A percentile compares a stretch with the other conserved stretches of the same genome.
phyloP scores from a whole-genome alignment of 306 rosid species.

The Citrullus amarus region DNA sequence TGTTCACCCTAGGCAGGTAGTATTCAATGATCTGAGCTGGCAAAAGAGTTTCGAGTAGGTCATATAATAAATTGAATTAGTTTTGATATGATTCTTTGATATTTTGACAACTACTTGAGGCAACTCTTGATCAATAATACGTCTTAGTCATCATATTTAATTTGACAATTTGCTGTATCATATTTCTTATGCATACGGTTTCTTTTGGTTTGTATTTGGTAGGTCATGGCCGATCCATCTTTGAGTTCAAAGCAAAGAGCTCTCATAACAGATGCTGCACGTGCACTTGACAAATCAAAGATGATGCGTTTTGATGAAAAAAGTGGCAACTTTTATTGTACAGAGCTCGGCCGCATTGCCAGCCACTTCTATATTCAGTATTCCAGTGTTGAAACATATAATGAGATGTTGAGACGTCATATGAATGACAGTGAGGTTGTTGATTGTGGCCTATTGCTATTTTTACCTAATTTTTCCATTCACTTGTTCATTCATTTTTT shows the following conservation, averaged over 20 bases:
- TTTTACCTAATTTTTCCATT: not conserved
- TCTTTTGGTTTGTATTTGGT: constrained; percentile 12
- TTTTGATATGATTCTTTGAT: not conserved
- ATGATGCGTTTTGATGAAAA: constrained; percentile 99
- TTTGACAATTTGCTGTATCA: not conserved
- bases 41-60: not conserved
- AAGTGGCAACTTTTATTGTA: constrained; percentile 96
- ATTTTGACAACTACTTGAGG: not conserved
- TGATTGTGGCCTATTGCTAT: constrained; percentile 13
- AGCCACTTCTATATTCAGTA: constrained; percentile 97
- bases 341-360: constrained; percentile 99
- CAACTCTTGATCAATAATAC: not conserved
- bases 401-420: constrained; percentile 80
- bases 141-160: not conserved
- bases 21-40: not conserved
- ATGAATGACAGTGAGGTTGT: constrained; percentile 93
- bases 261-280: constrained; percentile 86
- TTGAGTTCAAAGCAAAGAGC: constrained; percentile 79
- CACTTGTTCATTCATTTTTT: not conserved
- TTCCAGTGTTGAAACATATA: constrained; percentile 93
- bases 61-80: not conserved
- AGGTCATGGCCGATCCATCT: constrained; percentile 91
- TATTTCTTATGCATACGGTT: constrained; percentile 9
- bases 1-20: not conserved
- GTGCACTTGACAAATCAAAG: constrained; percentile 90